These are phyloP conservation scores for Limnanthes douglasii DNA, from an alignment of 345 rosid species.

Conservation along the genomic window DNA sequence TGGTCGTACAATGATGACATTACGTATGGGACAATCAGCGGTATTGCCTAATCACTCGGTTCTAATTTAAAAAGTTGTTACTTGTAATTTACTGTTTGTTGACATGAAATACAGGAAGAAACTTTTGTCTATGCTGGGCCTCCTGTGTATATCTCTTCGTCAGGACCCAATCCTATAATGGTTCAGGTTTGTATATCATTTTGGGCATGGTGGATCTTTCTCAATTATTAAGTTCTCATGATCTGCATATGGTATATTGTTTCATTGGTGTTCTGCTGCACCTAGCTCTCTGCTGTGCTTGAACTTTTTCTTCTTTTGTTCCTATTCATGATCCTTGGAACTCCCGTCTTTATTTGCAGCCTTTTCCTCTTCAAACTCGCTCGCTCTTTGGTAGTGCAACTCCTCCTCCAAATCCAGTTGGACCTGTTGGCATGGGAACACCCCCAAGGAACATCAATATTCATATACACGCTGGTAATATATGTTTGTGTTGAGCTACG, in stretches of 20 bases:
- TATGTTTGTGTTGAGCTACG: constrained; percentile 2
- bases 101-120: constrained; percentile 31
- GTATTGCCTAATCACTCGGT: constrained; percentile 18
- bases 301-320: neutral
- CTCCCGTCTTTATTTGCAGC: constrained; percentile 35
- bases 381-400: constrained; percentile 47
- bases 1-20: constrained; percentile 69
- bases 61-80: neutral
- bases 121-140: constrained; percentile 82
- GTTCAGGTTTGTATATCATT: constrained; percentile 50
- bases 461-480: constrained; percentile 87
- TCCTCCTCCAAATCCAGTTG: constrained; percentile 23
- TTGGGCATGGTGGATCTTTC: neutral
- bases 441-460: constrained; percentile 72
- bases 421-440: constrained; percentile 53
- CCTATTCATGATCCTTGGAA: neutral
- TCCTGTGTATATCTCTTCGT: constrained; percentile 77
- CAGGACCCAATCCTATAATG: constrained; percentile 96
- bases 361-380: constrained; percentile 72
- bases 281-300: neutral
- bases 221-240: too few relatives aligned
- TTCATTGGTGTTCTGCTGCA: too few relatives aligned
- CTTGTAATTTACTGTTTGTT: neutral
- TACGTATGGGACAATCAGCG: constrained; percentile 75
- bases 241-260: too few relatives aligned